These are phyloP conservation scores for Magnaporthiopsis rhizophila DNA, from an alignment of 2,329 filamentous ascomycete genomes.

Conservation along the genomic window DNA sequence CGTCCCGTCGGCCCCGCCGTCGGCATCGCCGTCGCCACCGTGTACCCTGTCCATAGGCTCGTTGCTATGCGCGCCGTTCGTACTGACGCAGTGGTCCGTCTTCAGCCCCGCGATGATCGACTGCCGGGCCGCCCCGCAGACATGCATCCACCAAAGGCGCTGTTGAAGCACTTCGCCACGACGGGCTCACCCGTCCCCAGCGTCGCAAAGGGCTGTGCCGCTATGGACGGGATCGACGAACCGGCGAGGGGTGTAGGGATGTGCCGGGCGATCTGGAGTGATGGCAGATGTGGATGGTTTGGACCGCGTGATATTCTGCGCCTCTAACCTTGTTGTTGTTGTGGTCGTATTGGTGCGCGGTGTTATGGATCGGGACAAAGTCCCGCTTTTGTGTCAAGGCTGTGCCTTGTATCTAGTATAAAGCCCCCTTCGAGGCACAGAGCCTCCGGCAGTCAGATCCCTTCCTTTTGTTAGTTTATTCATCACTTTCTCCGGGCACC, in stretches of 20 bases:
- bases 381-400: no score
- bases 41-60: neutral
- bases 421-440: no score
- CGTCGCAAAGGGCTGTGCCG: neutral
- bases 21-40: neutral
- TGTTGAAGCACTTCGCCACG: neutral
- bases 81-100: conserved; percentile 4
- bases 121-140: neutral
- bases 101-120: neutral
- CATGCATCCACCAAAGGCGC: neutral
- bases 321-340: neutral
- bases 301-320: neutral
- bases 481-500: no score
- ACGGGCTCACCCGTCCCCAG: neutral
- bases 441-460: no score
- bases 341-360: neutral
- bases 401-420: no score
- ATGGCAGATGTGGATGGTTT: conserved; percentile 3
- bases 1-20: neutral
- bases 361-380: no score
- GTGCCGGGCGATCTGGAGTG: neutral
- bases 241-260: neutral
- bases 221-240: neutral
- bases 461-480: no score
- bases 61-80: neutral